Percentiles rank a stretch among this genome's conserved stretches.
phyloP scores from a whole-genome alignment of 2,329 filamentous ascomycete genomes.

The Fonsecaea nubica region DNA sequence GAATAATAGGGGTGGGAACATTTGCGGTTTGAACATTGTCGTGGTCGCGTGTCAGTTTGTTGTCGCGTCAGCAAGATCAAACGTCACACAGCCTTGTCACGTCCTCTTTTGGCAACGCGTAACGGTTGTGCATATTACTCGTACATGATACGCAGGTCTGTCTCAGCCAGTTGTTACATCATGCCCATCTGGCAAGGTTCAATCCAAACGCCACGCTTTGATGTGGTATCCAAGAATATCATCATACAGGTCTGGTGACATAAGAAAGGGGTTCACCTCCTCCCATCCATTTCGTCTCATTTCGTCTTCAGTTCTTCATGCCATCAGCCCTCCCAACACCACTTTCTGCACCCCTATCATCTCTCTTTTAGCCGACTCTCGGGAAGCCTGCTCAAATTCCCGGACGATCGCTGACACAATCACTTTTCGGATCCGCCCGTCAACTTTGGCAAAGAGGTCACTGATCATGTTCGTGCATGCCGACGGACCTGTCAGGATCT shows the following conservation, averaged over 20 bases:
- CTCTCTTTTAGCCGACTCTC: conserved; percentile 77
- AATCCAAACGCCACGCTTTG: conserved; percentile 22
- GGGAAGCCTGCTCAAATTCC: conserved; percentile 89
- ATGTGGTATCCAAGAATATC: conserved; percentile 30
- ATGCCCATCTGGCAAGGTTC: not conserved
- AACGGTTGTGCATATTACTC: conserved; percentile 9
- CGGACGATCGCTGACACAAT: conserved; percentile 85
- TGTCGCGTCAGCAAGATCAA: not conserved
- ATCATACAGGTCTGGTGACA: conserved; percentile 4
- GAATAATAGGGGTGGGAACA: not conserved
- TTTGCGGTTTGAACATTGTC: not conserved
- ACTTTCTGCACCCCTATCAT: conserved; percentile 85
- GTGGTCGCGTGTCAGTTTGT: not conserved
- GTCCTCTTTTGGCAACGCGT: not conserved
- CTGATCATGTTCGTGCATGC: conserved; percentile 73
- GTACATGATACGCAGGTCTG: not conserved
- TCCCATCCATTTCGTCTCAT: conserved; percentile 1
- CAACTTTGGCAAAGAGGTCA: conserved; percentile 89
- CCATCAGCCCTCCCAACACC: conserved; percentile 84
- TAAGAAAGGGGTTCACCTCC: not conserved
- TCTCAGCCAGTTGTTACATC: not conserved
- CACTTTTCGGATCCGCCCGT: conserved; percentile 83
- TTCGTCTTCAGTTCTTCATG: conserved; percentile 21
- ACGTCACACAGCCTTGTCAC: conserved; percentile 3
- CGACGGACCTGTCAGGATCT: conserved; percentile 75